Evolutionary conservation across 139 green algal species (phyloP).

Genomic region (Micractinium sp.): DNA sequence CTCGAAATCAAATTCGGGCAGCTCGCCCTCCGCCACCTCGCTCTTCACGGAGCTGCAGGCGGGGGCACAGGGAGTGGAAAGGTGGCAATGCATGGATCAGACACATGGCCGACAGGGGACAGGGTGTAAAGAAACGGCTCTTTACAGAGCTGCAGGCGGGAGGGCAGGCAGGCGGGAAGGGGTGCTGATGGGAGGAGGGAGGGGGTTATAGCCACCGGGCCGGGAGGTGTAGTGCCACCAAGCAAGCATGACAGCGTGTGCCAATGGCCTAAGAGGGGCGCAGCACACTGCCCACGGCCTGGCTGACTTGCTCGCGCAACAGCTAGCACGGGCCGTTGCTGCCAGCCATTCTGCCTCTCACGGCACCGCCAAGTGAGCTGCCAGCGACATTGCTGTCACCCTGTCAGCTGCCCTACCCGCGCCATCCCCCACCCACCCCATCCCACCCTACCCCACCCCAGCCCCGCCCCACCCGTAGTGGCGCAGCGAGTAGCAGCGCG

Average conservation of each 20-base stretch:
- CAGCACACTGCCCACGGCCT: no score
- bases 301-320: no score
- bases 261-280: no score
- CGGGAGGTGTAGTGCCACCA: no score
- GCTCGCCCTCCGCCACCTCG: constrained; percentile 57
- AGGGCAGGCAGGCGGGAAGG: not conserved
- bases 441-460: not conserved
- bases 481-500: constrained; percentile 88
- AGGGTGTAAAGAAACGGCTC: not conserved
- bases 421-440: not conserved
- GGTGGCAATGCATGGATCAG: not conserved
- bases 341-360: not conserved
- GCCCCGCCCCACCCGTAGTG: constrained; percentile 74
- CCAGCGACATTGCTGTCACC: no score
- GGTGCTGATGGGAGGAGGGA: no score
- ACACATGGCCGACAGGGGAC: not conserved
- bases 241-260: no score
- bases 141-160: not conserved
- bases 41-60: constrained; percentile 69
- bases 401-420: not conserved
- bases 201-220: no score
- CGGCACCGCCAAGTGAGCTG: no score
- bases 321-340: no score
- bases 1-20: constrained; percentile 88
- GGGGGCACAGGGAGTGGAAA: no score